Base-by-base conservation (phyloP, 2,329 filamentous ascomycete genomes). In the Sphaceloma murrayae region DNA sequence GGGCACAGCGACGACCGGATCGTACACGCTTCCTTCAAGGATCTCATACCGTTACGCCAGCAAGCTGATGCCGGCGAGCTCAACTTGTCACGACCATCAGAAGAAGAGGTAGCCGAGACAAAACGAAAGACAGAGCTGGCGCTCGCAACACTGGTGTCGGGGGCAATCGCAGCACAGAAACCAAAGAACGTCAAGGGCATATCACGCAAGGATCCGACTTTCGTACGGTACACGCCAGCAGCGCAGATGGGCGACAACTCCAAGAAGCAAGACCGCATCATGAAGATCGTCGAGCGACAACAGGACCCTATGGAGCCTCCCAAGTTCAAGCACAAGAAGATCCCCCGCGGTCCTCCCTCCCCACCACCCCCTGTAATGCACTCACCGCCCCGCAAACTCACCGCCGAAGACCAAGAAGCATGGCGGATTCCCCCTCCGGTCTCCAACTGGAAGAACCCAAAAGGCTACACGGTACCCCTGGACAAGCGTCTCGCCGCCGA, bases 321-420 rank as follows among this genome's bases (percentile, higher is more conserved):
- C 2, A 96, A 95, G 58, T 95, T 96, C 69, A 96, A 96, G 66
- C 86, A 95, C 68, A 96, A 96, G 72, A 95, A 95, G 67, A 94
- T 98, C 46, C 89, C 89, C 6, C 77, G 86, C 54, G 88, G 89
- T 27, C 88, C 91, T 8, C 88, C 89, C 0, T 91, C 83, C 40
- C 91, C 91, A 2, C 91, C 91, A 1, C 85, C 91, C 11, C 91
- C 91, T 2, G 78, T 98, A 38, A 85, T 98, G 78, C 88, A 94
- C 62, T 94, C 86, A 2, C 91, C 91, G 10, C 88, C 91, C 0
- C 74, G 91, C 50, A 98, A 96, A 59, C 73, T 98, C 49, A 98
- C 91, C 1, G 91, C 89, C 4, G 88, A 94, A 61, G 91, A 98
- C 55, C 89, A 96, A 63, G 91, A 96, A 62, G 85, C 85, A 48